phyloP scores from a whole-genome alignment of 2,329 filamentous ascomycete genomes.

The Monosporascus sp. region DNA sequence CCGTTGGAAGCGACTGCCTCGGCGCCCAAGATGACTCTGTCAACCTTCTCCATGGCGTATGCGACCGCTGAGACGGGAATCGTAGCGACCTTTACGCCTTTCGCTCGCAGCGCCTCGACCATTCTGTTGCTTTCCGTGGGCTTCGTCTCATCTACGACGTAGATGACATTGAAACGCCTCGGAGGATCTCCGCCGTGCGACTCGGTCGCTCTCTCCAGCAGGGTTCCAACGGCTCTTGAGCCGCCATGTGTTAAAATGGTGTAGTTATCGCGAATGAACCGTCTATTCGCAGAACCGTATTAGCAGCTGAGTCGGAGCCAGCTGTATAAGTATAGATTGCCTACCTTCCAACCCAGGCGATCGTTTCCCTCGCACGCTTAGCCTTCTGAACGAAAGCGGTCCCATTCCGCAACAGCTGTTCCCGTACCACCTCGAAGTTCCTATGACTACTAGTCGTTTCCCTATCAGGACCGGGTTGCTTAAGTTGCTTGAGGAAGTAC shows the following conservation, averaged over 20 bases:
- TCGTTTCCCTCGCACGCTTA: constrained; percentile 76
- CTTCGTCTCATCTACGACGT: constrained; percentile 56
- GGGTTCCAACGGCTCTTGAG: constrained; percentile 72
- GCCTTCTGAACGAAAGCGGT: constrained; percentile 81
- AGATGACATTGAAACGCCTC: constrained; percentile 72
- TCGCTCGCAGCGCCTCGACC: constrained; percentile 64
- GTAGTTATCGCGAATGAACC: constrained; percentile 71
- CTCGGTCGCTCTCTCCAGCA: constrained; percentile 70
- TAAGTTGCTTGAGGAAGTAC: constrained; percentile 75
- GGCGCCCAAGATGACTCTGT: constrained; percentile 61
- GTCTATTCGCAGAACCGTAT: constrained; percentile 32
- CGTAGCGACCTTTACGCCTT: constrained; percentile 76
- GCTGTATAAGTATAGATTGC: not conserved
- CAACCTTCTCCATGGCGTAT: constrained; percentile 70
- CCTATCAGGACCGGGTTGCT: constrained; percentile 40
- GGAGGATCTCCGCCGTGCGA: constrained; percentile 48
- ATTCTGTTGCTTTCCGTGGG: constrained; percentile 61
- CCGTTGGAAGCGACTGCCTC: constrained; percentile 94
- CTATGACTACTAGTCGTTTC: constrained; percentile 29
- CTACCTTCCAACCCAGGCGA: constrained; percentile 63
- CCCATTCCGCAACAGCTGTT: constrained; percentile 80
- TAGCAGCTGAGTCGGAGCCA: not conserved
- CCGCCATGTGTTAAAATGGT: constrained; percentile 89
- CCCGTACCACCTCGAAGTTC: constrained; percentile 76
- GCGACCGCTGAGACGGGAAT: constrained; percentile 72